These are phyloP conservation scores for Thermoascus crustaceus DNA, from an alignment of 2,329 filamentous ascomycete species.

Conservation along the genomic window DNA sequence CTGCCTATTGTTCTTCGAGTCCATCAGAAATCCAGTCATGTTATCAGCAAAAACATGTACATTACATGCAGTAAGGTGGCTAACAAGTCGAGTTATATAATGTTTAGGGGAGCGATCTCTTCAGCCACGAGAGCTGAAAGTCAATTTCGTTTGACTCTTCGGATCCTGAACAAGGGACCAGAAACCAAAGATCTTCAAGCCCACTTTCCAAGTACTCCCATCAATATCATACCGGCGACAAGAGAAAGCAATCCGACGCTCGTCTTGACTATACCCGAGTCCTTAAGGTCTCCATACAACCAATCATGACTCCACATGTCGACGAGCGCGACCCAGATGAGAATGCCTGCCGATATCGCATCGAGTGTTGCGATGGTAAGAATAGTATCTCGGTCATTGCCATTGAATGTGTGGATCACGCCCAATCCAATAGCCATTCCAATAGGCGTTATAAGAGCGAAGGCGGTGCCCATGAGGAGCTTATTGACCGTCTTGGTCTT, in stretches of 20 bases:
- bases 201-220: conserved; percentile 71
- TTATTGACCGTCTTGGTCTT: conserved; percentile 32
- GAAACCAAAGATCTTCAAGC: no score
- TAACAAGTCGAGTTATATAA: neutral
- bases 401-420: conserved; percentile 62
- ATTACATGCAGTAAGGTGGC: no score
- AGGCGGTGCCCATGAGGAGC: conserved; percentile 53
- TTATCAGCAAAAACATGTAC: no score
- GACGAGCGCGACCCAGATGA: conserved; percentile 71
- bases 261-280: conserved; percentile 44
- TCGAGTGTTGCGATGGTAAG: conserved; percentile 66
- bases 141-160: conserved; percentile 1
- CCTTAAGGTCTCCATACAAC: conserved; percentile 53
- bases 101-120: no score
- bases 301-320: conserved; percentile 75
- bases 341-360: conserved; percentile 64
- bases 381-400: conserved; percentile 60
- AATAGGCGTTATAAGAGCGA: conserved; percentile 64
- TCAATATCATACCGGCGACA: conserved; percentile 55
- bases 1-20: no score
- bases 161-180: no score
- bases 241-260: conserved; percentile 46
- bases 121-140: no score
- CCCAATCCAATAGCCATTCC: conserved; percentile 76
- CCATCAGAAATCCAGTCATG: no score